Evolutionary conservation across 345 rosid genomes (phyloP), one percentile per base, ranked within the genome.

Genomic region (Bruguiera sexangula): DNA sequence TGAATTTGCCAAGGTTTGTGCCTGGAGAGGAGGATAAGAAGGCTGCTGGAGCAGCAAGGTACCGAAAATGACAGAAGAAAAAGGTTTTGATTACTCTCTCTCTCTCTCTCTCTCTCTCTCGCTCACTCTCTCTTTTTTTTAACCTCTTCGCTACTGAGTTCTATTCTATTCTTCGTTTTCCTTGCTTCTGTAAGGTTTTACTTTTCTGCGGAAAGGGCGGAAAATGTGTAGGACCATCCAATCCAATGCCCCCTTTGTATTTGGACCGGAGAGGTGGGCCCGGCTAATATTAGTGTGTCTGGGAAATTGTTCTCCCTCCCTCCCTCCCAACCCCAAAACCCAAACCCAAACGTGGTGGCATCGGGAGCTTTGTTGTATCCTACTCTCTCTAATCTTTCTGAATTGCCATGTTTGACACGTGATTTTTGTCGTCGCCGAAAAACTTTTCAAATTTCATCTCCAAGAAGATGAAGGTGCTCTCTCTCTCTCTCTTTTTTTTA

Each of bases 1-100:
- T 95, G 71, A 83, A 75, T 74, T 81, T 95, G 43, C 99, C 99
- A 0, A 84, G 89, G 84, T 92, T 87, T 72, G 86, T 81, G 62
- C 92, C 97, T 0, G 89, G 83, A 43, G 84, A 76, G 72, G 87
- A 82, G 27, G 87, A 78, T 37, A 75, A 69, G 75, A 72, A 74
- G 69, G 68, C 81, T 13, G 72, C 79, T 16, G 75, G 65, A 22
- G 57, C 43, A 67, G 57, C 57, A 6, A 75, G 51, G 56, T 8
- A 72, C 29, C 62, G 76, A 39, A 71, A 75, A 69, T 73, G 84
- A 78, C 3, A 26, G 20, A 15, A 37, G 32, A 26, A 20, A 61
- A 29, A 24, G 37, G 71, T 55, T n/a, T 60, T 61, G 20, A 39
- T 67, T 65, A 60, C 66, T 67, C 32, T 67, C 66, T 51, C 30